These are phyloP conservation scores for Cordyceps farinosa DNA, from an alignment of 2,329 filamentous ascomycete species.

Conservation along the genomic window DNA sequence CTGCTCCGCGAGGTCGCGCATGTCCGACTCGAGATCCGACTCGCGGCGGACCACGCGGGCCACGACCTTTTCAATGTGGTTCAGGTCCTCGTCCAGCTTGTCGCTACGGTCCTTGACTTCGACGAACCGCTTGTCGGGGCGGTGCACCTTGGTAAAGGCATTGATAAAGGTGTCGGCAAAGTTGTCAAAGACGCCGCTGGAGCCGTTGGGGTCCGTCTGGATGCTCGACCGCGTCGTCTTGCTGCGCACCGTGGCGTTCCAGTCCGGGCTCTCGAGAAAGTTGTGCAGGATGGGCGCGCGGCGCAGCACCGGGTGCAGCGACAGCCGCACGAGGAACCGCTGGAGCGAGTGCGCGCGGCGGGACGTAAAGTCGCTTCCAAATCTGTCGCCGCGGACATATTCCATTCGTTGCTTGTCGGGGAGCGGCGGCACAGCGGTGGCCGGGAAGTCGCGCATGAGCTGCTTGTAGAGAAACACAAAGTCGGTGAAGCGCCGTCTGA, in stretches of 20 bases:
- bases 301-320: conserved; percentile 84
- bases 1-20: conserved; percentile 85
- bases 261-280: conserved; percentile 90
- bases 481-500: conserved; percentile 92
- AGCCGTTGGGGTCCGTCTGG: conserved; percentile 42
- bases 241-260: conserved; percentile 92
- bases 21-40: conserved; percentile 80
- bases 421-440: conserved; percentile 87
- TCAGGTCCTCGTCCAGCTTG: conserved; percentile 90
- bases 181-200: conserved; percentile 81
- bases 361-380: conserved; percentile 86
- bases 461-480: conserved; percentile 96
- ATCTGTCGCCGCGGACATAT: conserved; percentile 93
- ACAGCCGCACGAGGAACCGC: conserved; percentile 81
- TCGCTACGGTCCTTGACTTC: conserved; percentile 90
- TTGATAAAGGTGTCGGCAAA: conserved; percentile 97
- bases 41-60: conserved; percentile 85
- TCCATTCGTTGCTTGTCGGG: conserved; percentile 99
- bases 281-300: conserved; percentile 77
- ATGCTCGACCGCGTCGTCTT: conserved; percentile 64
- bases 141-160: conserved; percentile 93
- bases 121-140: conserved; percentile 89
- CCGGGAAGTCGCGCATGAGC: conserved; percentile 80
- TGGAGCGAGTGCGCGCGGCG: conserved; percentile 86
- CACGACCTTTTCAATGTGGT: conserved; percentile 93